Conservation (phyloP, 306 rosid species). For the Arachis stenosperma region DNA sequence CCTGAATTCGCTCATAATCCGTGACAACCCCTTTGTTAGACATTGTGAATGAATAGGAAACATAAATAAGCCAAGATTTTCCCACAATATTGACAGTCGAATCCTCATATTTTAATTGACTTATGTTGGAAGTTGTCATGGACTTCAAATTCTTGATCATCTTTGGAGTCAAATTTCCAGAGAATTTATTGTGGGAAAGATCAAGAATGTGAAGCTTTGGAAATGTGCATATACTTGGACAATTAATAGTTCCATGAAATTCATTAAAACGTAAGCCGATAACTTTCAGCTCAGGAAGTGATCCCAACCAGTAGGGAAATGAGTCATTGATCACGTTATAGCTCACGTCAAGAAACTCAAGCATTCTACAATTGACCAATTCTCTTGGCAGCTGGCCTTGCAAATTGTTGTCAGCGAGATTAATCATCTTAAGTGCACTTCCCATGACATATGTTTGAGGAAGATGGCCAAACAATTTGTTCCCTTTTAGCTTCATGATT, state of each 20-base stretch:
- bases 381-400: constrained; percentile 48
- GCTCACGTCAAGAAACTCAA: constrained; percentile 34
- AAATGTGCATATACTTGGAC: neutral
- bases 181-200: constrained; percentile 32
- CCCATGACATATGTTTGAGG: constrained; percentile 8
- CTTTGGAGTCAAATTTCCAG: neutral
- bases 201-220: constrained; percentile 30
- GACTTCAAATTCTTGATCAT: neutral
- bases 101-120: neutral
- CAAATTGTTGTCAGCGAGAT: constrained; percentile 34
- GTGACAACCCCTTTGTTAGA: constrained; percentile 23
- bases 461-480: constrained; percentile 18
- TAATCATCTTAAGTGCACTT: neutral
- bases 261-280: neutral
- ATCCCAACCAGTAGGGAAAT: constrained; percentile 55
- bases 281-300: constrained; percentile 38
- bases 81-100: neutral
- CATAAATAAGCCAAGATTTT: neutral
- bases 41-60: constrained; percentile 14
- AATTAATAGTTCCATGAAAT: constrained; percentile 19
- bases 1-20: constrained; percentile 3
- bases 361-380: constrained; percentile 26
- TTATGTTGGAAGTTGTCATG: neutral
- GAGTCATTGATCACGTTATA: constrained; percentile 32
- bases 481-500: neutral